Base-by-base conservation (phyloP, 768 basidiomycete species). In the Fistulinella prunicolor region DNA sequence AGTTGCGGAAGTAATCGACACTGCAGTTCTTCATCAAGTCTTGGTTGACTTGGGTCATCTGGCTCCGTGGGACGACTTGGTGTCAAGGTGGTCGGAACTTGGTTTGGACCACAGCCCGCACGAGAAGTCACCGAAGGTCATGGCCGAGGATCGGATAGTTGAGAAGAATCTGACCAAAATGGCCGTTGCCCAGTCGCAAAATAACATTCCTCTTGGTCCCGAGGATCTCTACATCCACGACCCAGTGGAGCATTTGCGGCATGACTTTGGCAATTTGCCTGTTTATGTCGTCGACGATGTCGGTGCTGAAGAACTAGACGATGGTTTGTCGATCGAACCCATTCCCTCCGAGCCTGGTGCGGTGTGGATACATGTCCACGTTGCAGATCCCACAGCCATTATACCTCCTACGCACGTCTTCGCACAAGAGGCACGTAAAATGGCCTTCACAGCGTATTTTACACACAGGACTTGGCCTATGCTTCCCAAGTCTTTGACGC, bases 221-320 rank as follows among this genome's bases (percentile, higher is more conserved):
- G 75, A 85, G 51, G 87, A 89, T 50, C 75, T 89, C 16, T 78
- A 85, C 51, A 60, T 72, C 1, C 56, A 62, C 3, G 93, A 96
- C 60, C 75, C 79, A 0, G 72, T 86, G 43, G 86, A 85, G 22
- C 68, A 77, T 19, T 63, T 92, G 6, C 86, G 94, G 3, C 86
- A 89, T 60, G 94, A 97, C 64, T 95, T 93, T 66, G 91, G 89
- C 21, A 61, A 84, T 51, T 60, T 86, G 53, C 81, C 80, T 0
- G 89, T 92, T 5, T 98, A 85, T 64, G 85, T 94, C 17, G 83
- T 99, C 46, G 96, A 99, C 60, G 89, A 91, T 50, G 54, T 73
- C 0, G 62, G 58, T 7, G 94, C 96, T 0, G 69, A 86, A 58
- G 96, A 99, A 61, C 76, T 98, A 19, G 96, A 99, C 62, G 96